Evolutionary conservation across 2,329 filamentous ascomycete genomes (phyloP).

Genomic region (Monosporascus sp.): DNA sequence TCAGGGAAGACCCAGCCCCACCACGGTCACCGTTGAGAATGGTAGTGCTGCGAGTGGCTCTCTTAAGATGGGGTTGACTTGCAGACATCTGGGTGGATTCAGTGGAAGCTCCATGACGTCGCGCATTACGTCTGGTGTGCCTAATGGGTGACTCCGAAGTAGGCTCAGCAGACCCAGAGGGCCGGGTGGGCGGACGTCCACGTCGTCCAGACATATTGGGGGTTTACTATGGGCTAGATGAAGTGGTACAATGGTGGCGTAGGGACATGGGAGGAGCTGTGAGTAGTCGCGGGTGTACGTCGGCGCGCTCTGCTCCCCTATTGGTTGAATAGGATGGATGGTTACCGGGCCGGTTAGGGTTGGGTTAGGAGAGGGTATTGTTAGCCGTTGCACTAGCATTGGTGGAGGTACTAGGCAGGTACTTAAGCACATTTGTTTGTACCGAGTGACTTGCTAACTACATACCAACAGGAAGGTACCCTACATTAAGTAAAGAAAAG

Average conservation of each 20-base stretch:
- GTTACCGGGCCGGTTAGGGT: not conserved
- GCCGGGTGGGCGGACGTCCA: constrained; percentile 11
- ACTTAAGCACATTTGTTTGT: too few relatives aligned
- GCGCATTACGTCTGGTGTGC: constrained; percentile 16
- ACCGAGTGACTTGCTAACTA: too few relatives aligned
- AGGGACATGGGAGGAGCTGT: not conserved
- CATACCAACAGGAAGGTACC: too few relatives aligned
- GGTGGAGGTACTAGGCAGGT: too few relatives aligned
- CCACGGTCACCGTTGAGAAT: not conserved
- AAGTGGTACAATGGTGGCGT: not conserved
- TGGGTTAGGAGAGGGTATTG: not conserved
- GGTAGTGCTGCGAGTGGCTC: not conserved
- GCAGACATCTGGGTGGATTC: not conserved
- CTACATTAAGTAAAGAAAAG: too few relatives aligned
- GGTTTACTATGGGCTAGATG: not conserved
- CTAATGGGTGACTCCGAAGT: constrained; percentile 3
- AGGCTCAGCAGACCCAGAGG: constrained; percentile 12
- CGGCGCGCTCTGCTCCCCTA: not conserved
- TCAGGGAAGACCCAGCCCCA: constrained; percentile 1
- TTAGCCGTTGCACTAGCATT: not conserved
- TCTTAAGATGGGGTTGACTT: not conserved
- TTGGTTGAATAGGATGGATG: not conserved
- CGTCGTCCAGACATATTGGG: constrained; percentile 14
- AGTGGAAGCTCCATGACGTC: constrained; percentile 7
- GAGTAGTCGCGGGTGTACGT: not conserved